Conservation (phyloP, 345 rosid species). For the Populus simonii region DNA sequence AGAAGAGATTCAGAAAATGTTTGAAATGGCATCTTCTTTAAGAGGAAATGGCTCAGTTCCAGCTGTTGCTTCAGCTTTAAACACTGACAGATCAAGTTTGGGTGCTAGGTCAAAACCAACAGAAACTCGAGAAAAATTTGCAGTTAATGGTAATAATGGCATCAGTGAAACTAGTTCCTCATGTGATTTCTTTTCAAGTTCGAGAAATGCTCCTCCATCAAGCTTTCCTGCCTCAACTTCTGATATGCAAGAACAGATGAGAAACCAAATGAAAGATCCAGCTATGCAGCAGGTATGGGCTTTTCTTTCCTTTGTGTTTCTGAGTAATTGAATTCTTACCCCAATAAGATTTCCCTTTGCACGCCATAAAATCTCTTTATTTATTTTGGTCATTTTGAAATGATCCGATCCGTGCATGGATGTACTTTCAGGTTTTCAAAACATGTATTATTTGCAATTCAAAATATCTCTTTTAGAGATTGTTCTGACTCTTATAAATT, state of each 20-base stretch:
- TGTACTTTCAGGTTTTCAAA: neutral
- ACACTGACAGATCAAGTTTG: slow-evolving; percentile 20
- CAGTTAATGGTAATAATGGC: slow-evolving; percentile 30
- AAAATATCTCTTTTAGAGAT: neutral
- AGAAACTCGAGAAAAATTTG: slow-evolving; percentile 28
- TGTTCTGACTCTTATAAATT: neutral
- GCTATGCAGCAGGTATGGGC: slow-evolving; percentile 74
- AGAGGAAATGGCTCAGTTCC: slow-evolving; percentile 39
- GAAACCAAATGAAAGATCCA: slow-evolving; percentile 93
- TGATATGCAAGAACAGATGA: slow-evolving; percentile 85
- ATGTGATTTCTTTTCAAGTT: slow-evolving; percentile 33
- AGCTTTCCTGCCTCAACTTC: slow-evolving; percentile 54
- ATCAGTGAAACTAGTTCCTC: slow-evolving; percentile 55
- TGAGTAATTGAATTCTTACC: neutral
- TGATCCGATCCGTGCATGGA: neutral
- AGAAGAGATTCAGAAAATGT: slow-evolving; percentile 81
- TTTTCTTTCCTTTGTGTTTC: neutral
- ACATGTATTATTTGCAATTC: neutral
- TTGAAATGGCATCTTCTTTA: slow-evolving; percentile 71
- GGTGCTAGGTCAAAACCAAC: slow-evolving; percentile 23
- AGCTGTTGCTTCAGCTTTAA: slow-evolving; percentile 29
- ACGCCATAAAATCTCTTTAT: neutral
- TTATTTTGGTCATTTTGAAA: neutral
- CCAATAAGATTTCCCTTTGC: slow-evolving; percentile 1
- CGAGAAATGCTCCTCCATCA: slow-evolving; percentile 42